These are phyloP conservation scores for Globisporangium echinulatum DNA, from an alignment of 352 stramenopile genomes.

Conservation along the genomic window DNA sequence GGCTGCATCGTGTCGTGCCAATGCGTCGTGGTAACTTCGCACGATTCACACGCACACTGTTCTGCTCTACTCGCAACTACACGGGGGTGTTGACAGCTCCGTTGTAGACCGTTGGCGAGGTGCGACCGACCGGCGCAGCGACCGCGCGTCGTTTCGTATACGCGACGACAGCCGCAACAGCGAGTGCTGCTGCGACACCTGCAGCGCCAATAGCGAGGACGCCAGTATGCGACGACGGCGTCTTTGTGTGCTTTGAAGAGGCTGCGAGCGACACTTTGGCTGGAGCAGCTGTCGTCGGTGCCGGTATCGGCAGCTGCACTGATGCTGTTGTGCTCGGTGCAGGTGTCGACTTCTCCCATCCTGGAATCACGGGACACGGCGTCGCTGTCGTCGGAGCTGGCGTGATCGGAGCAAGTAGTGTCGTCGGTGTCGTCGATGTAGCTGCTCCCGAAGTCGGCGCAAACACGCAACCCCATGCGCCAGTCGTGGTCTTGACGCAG, in stretches of 20 bases:
- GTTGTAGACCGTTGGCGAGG: constrained; percentile 13
- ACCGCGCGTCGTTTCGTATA: constrained; percentile 19
- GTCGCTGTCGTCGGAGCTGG: constrained; percentile 9
- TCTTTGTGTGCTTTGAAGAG: not conserved
- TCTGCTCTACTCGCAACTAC: not conserved
- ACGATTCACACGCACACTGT: not conserved
- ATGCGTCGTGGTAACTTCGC: not conserved
- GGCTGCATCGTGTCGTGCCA: not conserved
- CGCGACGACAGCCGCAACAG: constrained; percentile 26
- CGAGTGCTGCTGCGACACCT: constrained; percentile 24
- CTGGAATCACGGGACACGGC: constrained; percentile 8
- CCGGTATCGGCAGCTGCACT: not conserved
- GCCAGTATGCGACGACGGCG: constrained; percentile 13
- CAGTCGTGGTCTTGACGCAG: constrained; percentile 64
- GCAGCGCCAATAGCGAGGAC: constrained; percentile 13
- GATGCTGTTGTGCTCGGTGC: not conserved
- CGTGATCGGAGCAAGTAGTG: not conserved
- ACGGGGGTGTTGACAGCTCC: constrained; percentile 11
- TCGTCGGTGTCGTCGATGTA: not conserved
- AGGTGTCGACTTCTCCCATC: constrained; percentile 5
- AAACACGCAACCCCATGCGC: constrained; percentile 63
- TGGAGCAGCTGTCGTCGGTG: not conserved
- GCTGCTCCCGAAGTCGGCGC: constrained; percentile 5
- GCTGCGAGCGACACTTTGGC: not conserved
- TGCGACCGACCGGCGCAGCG: not conserved